phyloP scores from a whole-genome alignment of 805 yeast genomes.

The Hemisphaericaspora nanyangensis region DNA sequence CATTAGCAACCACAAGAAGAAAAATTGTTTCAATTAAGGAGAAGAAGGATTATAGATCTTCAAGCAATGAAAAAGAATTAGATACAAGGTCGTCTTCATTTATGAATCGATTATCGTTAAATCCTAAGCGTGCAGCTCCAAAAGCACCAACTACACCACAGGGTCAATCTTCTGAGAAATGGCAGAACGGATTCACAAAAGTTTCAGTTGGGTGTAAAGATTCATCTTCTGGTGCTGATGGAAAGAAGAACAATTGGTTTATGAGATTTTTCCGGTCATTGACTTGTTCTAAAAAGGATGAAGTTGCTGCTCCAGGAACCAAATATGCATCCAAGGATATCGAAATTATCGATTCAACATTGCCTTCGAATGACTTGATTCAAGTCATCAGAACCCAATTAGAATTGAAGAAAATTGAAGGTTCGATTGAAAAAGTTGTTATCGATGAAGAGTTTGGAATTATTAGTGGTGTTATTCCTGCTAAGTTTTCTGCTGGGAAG shows the following conservation, averaged over 20 bases:
- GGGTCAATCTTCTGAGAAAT: no score
- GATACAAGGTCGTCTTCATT: conserved; percentile 11
- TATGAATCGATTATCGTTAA: conserved; percentile 27
- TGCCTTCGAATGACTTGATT: conserved; percentile 28
- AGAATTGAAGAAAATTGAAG: conserved; percentile 46
- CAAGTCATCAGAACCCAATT: conserved; percentile 37
- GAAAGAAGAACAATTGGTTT: conserved; percentile 30
- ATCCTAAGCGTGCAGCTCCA: conserved; percentile 39
- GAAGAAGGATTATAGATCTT: neutral
- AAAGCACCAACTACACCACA: conserved; percentile 22
- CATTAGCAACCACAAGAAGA: neutral
- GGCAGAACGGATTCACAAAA: conserved; percentile 32
- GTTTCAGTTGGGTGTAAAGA: conserved; percentile 21
- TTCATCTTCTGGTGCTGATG: conserved; percentile 1
- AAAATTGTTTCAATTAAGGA: conserved; percentile 2
- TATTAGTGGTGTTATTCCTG: conserved; percentile 46
- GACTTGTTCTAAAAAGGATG: conserved; percentile 6
- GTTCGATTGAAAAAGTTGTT: conserved; percentile 40
- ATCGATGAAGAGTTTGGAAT: conserved; percentile 42
- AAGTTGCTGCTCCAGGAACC: neutral
- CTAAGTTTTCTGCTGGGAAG: conserved; percentile 42
- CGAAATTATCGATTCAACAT: conserved; percentile 29
- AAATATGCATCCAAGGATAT: conserved; percentile 17
- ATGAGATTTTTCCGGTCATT: conserved; percentile 31
- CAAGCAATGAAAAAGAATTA: conserved; percentile 3